Base-by-base conservation (phyloP, 768 basidiomycete species). In the Pluteus cervinus region DNA sequence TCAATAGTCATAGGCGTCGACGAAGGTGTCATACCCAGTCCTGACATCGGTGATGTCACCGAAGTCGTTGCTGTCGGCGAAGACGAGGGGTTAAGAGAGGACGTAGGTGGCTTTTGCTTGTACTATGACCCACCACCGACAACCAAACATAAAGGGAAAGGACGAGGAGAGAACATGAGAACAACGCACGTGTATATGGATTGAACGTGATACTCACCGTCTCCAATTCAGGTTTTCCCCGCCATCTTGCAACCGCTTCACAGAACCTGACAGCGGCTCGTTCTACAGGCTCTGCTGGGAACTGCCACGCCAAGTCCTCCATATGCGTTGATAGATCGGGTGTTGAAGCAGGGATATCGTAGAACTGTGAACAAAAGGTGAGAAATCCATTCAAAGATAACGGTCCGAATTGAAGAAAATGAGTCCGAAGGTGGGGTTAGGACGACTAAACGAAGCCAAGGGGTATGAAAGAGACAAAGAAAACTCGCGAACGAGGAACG, bases 171-270 rank as follows among this genome's bases (percentile, higher is more conserved):
- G 30, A 49, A 50, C 20, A 40, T 38, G 29, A 47, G 36, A 42
- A 23, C 44, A 37, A 36, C 20, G 15, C 16, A 36, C 10, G 15
- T 8, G 15, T 46, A 21, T 16, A 44, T 35, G 18, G 29, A 25
- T 39, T 28, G 39, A 20, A 41, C n/a, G n/a, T n/a, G 29, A 39
- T 29, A 51, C 71, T 51, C 42, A 86, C 85, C 3, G 79, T 82
- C 59, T 86, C 83, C 6, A 91, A 69, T 48, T 90, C 88, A 24
- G 87, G 87, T 51, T 82, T 85, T 3, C 87, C 87, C 47, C 86
- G 65, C 88, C 87, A 91, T 36, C 73, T 74, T 1, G 83, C 77
- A 29, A 90, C 70, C 24, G 85, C 85, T 52, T 91, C 87, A 50
- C 81, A 87, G 51, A 86, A 91, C 34, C 85, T 66, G 4, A 87